Base-by-base conservation (phyloP, 805 yeast genomes). In the Kluyveromyces lactis region DNA sequence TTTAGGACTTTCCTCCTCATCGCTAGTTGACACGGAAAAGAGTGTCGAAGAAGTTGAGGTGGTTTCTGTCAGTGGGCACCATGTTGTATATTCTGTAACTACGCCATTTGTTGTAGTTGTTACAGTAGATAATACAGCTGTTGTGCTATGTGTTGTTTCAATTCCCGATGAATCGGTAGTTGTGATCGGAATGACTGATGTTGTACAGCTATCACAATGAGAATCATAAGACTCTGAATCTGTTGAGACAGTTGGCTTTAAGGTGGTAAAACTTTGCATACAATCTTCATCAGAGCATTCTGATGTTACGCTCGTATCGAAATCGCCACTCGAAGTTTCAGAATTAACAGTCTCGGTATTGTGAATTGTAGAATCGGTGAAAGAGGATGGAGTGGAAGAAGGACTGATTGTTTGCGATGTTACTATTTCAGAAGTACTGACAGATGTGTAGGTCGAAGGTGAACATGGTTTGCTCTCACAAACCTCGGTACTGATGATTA, bases 61-160 rank as follows among this genome's bases (percentile, higher is more conserved):
- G 30, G 11, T 16, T 5, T 30, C 33, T 16, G 33, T 18, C 8
- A 38, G 10, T 24, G 47, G 41, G 23, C 41, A 38, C 41, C 41
- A 36, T 18, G 57, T 52, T 26, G 56, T 52, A 47, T 49, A 52
- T 16, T 18, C 34, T 2, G 43, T 38, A 9, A 39, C 39, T 11
- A 28, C 36, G 17, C 38, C 41, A 9, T 17, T 33, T 4, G 31
- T 21, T 2, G 44, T 41, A 7, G 42, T 29, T 5, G 42, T 38
- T 8, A 38, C 35, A 9, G 38, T 38, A 7, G 42, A 33, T 11
- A 38, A 15, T 2, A 28, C 16, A 4, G 39, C 42, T 9, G 21
- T 39, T 7, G 53, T 36, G 2, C 45, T 26, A 18, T 18, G 4
- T 17, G 31, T 21, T n/a, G 24, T 29, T 6, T 17, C 26, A 18